Base-by-base conservation (phyloP, 2,329 filamentous ascomycete genomes). In the Aureobasidium sp. region DNA sequence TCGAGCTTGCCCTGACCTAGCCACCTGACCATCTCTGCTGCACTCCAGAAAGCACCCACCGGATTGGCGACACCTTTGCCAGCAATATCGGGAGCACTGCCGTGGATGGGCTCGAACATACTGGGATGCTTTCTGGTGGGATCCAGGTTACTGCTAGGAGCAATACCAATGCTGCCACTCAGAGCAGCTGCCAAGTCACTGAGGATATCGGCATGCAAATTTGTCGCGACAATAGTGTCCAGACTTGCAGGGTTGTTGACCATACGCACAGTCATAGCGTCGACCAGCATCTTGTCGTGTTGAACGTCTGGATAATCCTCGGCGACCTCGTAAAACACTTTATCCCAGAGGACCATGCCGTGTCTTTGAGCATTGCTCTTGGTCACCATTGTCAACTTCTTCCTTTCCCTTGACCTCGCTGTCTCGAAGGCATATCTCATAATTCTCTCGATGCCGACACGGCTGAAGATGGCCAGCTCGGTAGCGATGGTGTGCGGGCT, bases 31-130 rank as follows among this genome's bases (percentile, higher is more conserved):
- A 90, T 84, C 76, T 88, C 87, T 5, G 85, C 84, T 0, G 83
- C 85, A 0, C 85, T 86, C 87, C 86, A 89, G 70, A 88, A 87
- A 7, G 85, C 86, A 7, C 82, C 85, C 0, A 88, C 78, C 0
- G 85, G 84, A 68, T 87, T 87, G 0, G 84, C 83, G 32, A 84
- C 76, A 0, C 84, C 84, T 67, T 84, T 82, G 3, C 86, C 84
- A 0, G 82, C 82, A 61, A 88, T 87, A 65, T 87, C 85, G 3
- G 84, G 84, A 0, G 84, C 85, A 32, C 80, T 84, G 10, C 84
- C 85, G 65, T 87, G 84, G 20, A 61, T 62, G 12, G 58, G 48
- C 73, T 86, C 84, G 64, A 86, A 87, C 75, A 87, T 81, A 63
- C 80, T 84, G 0, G 84, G 84, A 63, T 84, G 81, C 65, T 77